Percentiles rank a stretch among this genome's conserved stretches.
These are phyloP conservation scores for Claviceps pazoutovae DNA, from an alignment of 2,329 filamentous ascomycete genomes.

Conservation along the genomic window DNA sequence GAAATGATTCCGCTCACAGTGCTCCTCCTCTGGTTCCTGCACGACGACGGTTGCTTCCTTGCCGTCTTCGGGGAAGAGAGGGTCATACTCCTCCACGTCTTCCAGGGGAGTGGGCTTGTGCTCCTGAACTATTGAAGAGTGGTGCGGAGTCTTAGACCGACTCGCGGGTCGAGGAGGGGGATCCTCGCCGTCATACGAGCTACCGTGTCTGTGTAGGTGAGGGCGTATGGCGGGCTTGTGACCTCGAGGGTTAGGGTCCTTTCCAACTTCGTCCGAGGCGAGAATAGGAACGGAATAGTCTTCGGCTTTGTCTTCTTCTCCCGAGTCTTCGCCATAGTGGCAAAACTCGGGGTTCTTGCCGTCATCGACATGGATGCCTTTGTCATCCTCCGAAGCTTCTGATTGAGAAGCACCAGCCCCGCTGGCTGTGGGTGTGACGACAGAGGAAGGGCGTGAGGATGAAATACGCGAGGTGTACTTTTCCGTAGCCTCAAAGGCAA, in stretches of 20 bases:
- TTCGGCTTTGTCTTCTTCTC: constrained; percentile 43
- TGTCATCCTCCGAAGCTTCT: constrained; percentile 32
- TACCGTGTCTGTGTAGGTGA: constrained; percentile 47
- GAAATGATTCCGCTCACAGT: constrained; percentile 55
- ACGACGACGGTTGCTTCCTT: constrained; percentile 26
- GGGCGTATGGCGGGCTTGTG: constrained; percentile 75
- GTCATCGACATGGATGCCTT: constrained; percentile 64
- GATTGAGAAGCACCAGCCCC: constrained; percentile 13
- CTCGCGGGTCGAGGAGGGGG: constrained; percentile 51
- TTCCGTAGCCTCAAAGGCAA: constrained; percentile 77
- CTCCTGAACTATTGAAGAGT: constrained; percentile 36
- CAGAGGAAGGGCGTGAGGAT: constrained; percentile 44
- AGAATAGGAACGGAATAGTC: constrained; percentile 67
- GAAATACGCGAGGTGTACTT: constrained; percentile 66
- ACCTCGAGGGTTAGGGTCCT: constrained; percentile 53
- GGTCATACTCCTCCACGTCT: constrained; percentile 88
- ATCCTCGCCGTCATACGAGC: constrained; percentile 40
- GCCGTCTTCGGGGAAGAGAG: constrained; percentile 73
- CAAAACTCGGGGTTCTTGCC: constrained; percentile 24
- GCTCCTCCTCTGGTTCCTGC: constrained; percentile 23
- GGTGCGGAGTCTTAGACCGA: constrained; percentile 41
- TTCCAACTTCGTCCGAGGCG: constrained; percentile 74
- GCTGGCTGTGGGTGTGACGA: constrained; percentile 18
- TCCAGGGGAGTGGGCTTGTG: constrained; percentile 59
- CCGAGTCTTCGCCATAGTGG: constrained; percentile 25